Percentiles rank a stretch among this genome's conserved stretches.
Conservation (phyloP, 768 basidiomycete species). For the Tylopilus rubrobrunneus region DNA sequence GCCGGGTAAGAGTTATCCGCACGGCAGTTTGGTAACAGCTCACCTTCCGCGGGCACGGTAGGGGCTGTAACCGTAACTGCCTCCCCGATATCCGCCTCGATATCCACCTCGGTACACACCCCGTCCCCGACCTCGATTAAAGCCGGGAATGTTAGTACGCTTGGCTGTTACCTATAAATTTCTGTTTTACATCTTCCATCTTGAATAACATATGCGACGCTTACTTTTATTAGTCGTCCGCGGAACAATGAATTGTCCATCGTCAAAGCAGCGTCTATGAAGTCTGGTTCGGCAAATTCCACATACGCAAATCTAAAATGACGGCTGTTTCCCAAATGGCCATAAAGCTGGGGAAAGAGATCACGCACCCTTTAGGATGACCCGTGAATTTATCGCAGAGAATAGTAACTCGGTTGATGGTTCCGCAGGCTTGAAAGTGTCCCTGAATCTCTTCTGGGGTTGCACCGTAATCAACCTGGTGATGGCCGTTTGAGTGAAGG, state of each 20-base stretch:
- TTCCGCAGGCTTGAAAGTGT: slow-evolving; percentile 96
- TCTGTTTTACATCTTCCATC: neutral
- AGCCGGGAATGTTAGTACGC: slow-evolving; percentile 93
- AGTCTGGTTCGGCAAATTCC: slow-evolving; percentile 92
- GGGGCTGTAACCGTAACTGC: slow-evolving; percentile 50
- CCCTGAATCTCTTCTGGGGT: slow-evolving; percentile 98
- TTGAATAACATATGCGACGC: slow-evolving; percentile 13
- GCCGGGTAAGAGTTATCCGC: slow-evolving; percentile 5
- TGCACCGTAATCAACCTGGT: slow-evolving; percentile 92
- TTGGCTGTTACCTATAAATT: slow-evolving; percentile 83
- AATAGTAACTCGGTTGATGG: slow-evolving; percentile 98
- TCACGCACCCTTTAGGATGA: slow-evolving; percentile 88
- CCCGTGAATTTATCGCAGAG: slow-evolving; percentile 99
- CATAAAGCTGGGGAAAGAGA: neutral
- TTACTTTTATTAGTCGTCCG: slow-evolving; percentile 87
- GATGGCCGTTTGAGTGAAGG: slow-evolving; percentile 7
- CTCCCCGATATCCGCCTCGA: slow-evolving; percentile 58
- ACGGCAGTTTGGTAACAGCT: slow-evolving; percentile 24
- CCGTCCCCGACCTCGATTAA: slow-evolving; percentile 78
- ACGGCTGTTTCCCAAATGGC: slow-evolving; percentile 8
- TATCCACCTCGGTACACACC: slow-evolving; percentile 60
- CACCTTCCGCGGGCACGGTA: slow-evolving; percentile 74
- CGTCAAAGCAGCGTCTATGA: slow-evolving; percentile 85
- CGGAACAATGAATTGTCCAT: slow-evolving; percentile 97
- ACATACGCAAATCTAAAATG: slow-evolving; percentile 88